Conservation (phyloP, 257 asterid genomes). For the Plectranthus barbatus region DNA sequence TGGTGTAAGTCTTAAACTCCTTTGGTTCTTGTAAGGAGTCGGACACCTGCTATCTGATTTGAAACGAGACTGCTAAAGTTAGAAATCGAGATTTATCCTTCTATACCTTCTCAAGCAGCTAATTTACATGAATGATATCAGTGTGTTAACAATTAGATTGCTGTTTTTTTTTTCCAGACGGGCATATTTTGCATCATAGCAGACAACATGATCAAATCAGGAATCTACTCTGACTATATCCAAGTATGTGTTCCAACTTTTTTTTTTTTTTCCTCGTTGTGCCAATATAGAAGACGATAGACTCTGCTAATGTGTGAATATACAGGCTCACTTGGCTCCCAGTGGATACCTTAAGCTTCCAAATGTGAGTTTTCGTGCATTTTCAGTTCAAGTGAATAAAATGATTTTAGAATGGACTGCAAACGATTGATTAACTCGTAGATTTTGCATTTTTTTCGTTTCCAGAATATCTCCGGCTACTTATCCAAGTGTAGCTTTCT, state of each 20-base stretch:
- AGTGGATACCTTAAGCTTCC: conserved; percentile 94
- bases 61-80: background rate
- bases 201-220: conserved; percentile 57
- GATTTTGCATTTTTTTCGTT: background rate
- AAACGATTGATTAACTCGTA: background rate
- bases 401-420: background rate
- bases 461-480: conserved; percentile 68
- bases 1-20: conserved; percentile 57
- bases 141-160: too few species aligned
- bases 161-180: conserved; percentile 39
- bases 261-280: background rate
- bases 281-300: conserved; percentile 1
- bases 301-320: conserved; percentile 8
- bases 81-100: background rate
- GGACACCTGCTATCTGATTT: background rate
- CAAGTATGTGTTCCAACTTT: conserved; percentile 41
- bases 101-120: background rate
- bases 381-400: background rate
- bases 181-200: conserved; percentile 78
- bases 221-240: conserved; percentile 68
- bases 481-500: conserved; percentile 68
- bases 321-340: conserved; percentile 96
- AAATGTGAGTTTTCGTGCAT: conserved; percentile 49
- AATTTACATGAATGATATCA: too few species aligned
- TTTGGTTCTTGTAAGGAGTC: conserved; percentile 2